These are phyloP conservation scores for Limtongozyma cylindracea DNA, from an alignment of 805 yeast species.

Conservation along the genomic window DNA sequence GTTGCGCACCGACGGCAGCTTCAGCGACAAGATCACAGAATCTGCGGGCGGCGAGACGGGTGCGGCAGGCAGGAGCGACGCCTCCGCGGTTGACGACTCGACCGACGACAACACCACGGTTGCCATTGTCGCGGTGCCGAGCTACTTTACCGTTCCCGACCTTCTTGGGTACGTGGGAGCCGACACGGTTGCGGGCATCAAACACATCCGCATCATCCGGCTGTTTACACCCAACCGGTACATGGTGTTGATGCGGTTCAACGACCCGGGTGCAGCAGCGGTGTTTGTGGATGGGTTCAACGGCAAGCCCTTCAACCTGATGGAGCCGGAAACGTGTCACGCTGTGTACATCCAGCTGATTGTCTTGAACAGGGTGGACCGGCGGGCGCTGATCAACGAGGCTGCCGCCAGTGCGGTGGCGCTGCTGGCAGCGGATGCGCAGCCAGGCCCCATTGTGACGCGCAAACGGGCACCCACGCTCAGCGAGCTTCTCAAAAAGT, in stretches of 20 bases:
- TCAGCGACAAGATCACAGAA: slow-evolving; percentile 7
- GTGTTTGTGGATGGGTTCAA: slow-evolving; percentile 39
- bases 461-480: too few relatives aligned
- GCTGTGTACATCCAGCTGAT: slow-evolving; percentile 45
- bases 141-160: slow-evolving; percentile 70
- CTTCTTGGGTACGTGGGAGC: slow-evolving; percentile 62
- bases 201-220: slow-evolving; percentile 51
- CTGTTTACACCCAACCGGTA: slow-evolving; percentile 44
- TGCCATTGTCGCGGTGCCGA: slow-evolving; percentile 67
- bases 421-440: too few relatives aligned
- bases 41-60: slow-evolving; percentile 1
- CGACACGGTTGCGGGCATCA: slow-evolving; percentile 20
- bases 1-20: slow-evolving; percentile 37
- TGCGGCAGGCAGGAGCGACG: slow-evolving; percentile 15
- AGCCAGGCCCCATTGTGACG: too few relatives aligned
- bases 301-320: slow-evolving; percentile 55
- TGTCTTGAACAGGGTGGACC: slow-evolving; percentile 8
- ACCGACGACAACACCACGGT: slow-evolving; percentile 21
- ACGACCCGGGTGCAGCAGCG: slow-evolving; percentile 25
- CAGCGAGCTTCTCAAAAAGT: too few relatives aligned
- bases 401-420: too few relatives aligned
- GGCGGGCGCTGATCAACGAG: slow-evolving; percentile 1
- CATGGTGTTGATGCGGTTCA: slow-evolving; percentile 57
- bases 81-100: too few relatives aligned
- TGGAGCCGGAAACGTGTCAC: slow-evolving; percentile 78